A percentile compares a stretch with the other conserved stretches of the same genome.
Conservation (phyloP, 164 flowering plant species). For the Protea cynaroides region DNA sequence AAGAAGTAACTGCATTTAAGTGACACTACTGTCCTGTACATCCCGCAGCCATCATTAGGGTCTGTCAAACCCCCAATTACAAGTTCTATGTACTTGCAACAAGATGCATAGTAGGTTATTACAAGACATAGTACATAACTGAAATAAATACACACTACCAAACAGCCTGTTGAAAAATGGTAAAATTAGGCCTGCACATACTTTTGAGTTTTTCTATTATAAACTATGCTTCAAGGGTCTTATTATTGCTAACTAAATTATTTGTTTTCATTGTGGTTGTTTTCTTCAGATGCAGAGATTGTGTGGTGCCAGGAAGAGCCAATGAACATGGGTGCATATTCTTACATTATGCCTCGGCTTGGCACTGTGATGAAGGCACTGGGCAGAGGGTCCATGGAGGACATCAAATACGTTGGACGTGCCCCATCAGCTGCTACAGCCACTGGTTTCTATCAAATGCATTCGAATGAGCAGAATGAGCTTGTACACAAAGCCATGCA, state of each 20-base stretch:
- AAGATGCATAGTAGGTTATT: no score
- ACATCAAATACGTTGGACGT: constrained; percentile 75
- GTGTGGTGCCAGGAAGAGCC: constrained; percentile 91
- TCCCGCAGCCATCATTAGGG: no score
- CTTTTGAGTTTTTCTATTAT: no score
- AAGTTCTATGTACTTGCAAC: no score
- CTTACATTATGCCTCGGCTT: constrained; percentile 56
- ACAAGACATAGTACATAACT: no score
- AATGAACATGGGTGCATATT: constrained; percentile 79
- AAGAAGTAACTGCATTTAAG: no score
- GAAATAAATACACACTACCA: no score
- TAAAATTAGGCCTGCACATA: no score
- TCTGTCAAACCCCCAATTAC: no score
- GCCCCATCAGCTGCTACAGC: constrained; percentile 90
- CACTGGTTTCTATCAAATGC: constrained; percentile 67
- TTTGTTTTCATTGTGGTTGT: neutral
- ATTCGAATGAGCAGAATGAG: constrained; percentile 65
- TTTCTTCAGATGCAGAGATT: constrained; percentile 72
- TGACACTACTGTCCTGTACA: no score
- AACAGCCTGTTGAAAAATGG: no score
- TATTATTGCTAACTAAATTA: neutral
- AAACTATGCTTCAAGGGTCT: neutral
- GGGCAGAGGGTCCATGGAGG: constrained; percentile 51
- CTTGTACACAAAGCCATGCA: constrained; percentile 75
- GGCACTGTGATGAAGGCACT: constrained; percentile 54